Evolutionary conservation across 371 early-diverging fungal genomes (phyloP).

Genomic region (Mucor lusitanicus): DNA sequence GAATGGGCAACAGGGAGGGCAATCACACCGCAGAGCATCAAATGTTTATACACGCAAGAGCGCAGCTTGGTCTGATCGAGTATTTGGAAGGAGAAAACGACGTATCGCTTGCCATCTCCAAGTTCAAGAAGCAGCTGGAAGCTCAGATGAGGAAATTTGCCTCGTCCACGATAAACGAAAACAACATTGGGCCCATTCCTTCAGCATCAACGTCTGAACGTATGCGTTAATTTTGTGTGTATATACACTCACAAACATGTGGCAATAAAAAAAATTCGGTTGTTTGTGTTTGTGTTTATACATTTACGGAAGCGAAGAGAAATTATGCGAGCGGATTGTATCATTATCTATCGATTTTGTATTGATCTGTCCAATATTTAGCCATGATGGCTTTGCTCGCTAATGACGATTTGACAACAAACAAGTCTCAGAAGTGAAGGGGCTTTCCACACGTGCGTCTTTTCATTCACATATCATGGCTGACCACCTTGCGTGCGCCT

Average conservation of each 20-base stretch:
- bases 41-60: constrained; percentile 34
- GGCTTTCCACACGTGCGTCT: background rate
- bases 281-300: background rate
- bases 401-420: background rate
- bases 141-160: constrained; percentile 17
- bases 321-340: background rate
- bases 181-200: background rate
- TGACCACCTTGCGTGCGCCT: background rate
- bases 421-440: background rate
- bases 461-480: background rate
- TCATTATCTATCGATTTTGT: background rate
- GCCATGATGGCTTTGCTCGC: background rate
- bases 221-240: constrained; percentile 6
- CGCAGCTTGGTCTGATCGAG: constrained; percentile 41
- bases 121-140: constrained; percentile 42
- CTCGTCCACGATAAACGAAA: background rate
- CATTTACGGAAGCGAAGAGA: background rate
- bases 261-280: background rate
- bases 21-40: constrained; percentile 22
- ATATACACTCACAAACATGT: background rate
- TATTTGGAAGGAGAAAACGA: constrained; percentile 45
- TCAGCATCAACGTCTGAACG: constrained; percentile 1
- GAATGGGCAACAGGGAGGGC: background rate
- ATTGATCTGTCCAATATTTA: background rate
- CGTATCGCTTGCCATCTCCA: constrained; percentile 30